A percentile compares a stretch with the other conserved stretches of the same genome.
phyloP scores from a whole-genome alignment of 345 rosid genomes.

The Trapa incisa region DNA sequence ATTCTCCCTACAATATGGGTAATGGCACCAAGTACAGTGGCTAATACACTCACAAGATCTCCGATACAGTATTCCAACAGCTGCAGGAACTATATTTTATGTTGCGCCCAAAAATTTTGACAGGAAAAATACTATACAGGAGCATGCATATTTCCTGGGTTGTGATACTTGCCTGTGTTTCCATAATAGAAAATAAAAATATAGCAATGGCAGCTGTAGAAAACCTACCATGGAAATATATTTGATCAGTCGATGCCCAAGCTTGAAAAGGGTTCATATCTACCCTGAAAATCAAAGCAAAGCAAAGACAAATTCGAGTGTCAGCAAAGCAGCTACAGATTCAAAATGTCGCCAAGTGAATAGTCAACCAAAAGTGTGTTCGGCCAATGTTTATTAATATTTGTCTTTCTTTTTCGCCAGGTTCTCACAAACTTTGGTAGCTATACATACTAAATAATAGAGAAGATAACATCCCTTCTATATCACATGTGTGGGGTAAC shows the following conservation, averaged over 20 bases:
- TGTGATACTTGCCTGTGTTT: background rate
- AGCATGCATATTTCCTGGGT: background rate
- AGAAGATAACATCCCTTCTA: no score
- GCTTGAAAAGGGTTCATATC: slow-evolving; percentile 60
- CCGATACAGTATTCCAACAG: no score
- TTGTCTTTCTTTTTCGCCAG: background rate
- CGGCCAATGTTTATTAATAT: background rate
- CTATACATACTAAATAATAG: background rate
- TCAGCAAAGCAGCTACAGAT: slow-evolving; percentile 7
- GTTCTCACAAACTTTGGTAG: background rate
- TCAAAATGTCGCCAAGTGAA: background rate
- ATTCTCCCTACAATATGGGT: no score
- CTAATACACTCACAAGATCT: no score
- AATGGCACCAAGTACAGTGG: no score
- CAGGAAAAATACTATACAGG: no score
- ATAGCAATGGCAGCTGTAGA: background rate
- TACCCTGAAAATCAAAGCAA: slow-evolving; percentile 46
- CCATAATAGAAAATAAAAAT: background rate
- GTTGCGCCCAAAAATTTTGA: no score
- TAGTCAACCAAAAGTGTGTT: background rate
- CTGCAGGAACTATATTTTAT: no score
- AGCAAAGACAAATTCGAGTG: slow-evolving; percentile 10
- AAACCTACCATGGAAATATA: background rate
- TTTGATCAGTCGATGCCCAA: slow-evolving; percentile 65
- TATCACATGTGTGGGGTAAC: no score